Percentiles rank a stretch among this genome's conserved stretches.
Evolutionary conservation across 495 filamentous ascomycete genomes (phyloP).

Genomic region (Penicillium herquei): DNA sequence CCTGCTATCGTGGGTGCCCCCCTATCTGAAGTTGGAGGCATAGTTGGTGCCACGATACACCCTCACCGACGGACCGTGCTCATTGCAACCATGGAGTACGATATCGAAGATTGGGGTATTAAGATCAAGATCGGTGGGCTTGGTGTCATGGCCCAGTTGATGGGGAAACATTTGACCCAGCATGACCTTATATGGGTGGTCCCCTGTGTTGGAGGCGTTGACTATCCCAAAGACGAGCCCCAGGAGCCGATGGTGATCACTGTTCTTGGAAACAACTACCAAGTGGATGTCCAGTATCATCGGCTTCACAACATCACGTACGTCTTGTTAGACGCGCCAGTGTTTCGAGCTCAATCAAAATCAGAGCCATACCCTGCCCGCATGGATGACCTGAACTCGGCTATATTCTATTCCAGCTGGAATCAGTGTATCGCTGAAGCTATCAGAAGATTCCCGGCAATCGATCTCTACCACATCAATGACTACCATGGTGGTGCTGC

Average conservation of each 20-base stretch:
- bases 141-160: slow-evolving; percentile 68
- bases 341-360: slow-evolving; percentile 72
- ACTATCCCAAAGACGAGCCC: slow-evolving; percentile 59
- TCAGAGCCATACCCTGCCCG: slow-evolving; percentile 67
- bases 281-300: slow-evolving; percentile 67
- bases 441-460: slow-evolving; percentile 54
- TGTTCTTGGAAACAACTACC: slow-evolving; percentile 60
- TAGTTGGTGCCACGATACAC: not conserved
- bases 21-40: slow-evolving; percentile 13
- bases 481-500: slow-evolving; percentile 76
- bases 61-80: slow-evolving; percentile 53
- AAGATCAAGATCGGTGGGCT: slow-evolving; percentile 75
- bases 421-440: slow-evolving; percentile 67
- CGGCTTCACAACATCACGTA: slow-evolving; percentile 67
- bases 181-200: slow-evolving; percentile 73
- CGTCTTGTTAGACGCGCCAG: slow-evolving; percentile 66
- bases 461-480: slow-evolving; percentile 78
- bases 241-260: slow-evolving; percentile 65
- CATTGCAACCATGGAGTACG: slow-evolving; percentile 72
- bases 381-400: slow-evolving; percentile 72
- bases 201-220: slow-evolving; percentile 65
- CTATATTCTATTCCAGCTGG: slow-evolving; percentile 72
- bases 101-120: slow-evolving; percentile 70
- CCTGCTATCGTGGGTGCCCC: slow-evolving; percentile 40
- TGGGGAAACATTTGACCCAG: slow-evolving; percentile 66